A percentile compares a stretch with the other conserved stretches of the same genome.
These are phyloP conservation scores for Sedum album DNA, from an alignment of 164 flowering plant genomes.

Conservation along the genomic window DNA sequence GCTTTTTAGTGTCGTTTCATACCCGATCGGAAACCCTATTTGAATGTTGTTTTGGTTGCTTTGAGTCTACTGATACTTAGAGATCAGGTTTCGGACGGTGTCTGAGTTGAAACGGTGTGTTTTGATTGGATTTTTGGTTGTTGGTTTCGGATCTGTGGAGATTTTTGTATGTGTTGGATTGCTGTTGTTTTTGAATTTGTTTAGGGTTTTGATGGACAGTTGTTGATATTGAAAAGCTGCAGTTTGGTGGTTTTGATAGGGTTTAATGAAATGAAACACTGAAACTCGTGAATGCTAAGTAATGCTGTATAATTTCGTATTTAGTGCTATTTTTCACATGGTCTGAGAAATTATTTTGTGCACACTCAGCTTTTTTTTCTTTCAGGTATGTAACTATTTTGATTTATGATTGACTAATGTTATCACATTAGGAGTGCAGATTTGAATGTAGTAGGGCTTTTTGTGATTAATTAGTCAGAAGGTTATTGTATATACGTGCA, in stretches of 20 bases:
- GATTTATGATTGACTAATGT: not conserved
- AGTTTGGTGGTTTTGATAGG: too few species aligned
- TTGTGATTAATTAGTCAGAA: too few species aligned
- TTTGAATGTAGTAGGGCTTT: too few species aligned
- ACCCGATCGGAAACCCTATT: not conserved
- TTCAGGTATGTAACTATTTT: not conserved
- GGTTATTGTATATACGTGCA: constrained; percentile 2
- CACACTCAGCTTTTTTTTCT: too few species aligned
- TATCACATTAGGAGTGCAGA: not conserved
- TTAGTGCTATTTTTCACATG: too few species aligned
- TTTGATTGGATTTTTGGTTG: not conserved
- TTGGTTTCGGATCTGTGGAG: not conserved
- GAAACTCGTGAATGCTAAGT: too few species aligned
- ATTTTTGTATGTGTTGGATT: not conserved
- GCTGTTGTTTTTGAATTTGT: not conserved
- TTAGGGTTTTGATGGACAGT: not conserved
- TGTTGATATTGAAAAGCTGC: not conserved
- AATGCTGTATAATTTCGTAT: too few species aligned
- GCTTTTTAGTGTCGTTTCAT: not conserved
- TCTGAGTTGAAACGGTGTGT: not conserved
- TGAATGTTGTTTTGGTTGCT: not conserved
- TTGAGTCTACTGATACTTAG: not conserved
- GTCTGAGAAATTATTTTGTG: too few species aligned
- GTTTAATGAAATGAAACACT: too few species aligned
- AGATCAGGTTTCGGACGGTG: not conserved